Evolutionary conservation across 345 rosid genomes (phyloP).

Genomic region (Mallotus nudiflorus): DNA sequence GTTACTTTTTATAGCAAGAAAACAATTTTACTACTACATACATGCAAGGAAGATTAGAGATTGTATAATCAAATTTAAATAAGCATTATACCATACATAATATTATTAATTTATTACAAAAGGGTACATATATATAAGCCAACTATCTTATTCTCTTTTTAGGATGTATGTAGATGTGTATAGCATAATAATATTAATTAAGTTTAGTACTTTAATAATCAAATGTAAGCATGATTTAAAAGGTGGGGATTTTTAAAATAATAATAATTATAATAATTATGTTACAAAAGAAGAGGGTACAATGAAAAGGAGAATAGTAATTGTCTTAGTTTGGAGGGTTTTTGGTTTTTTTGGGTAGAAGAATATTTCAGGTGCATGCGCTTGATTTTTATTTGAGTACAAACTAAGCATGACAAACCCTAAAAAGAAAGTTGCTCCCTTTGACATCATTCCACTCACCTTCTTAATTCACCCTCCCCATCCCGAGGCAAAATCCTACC

Average conservation of each 20-base stretch:
- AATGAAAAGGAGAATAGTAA: slow-evolving; percentile 28
- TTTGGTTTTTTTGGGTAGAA: slow-evolving; percentile 20
- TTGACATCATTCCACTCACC: slow-evolving; percentile 74
- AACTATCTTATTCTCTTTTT: slow-evolving; percentile 29
- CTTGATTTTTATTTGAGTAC: slow-evolving; percentile 43
- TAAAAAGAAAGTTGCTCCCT: slow-evolving; percentile 50
- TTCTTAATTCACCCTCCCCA: slow-evolving; percentile 49
- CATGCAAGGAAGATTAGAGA: too few species aligned
- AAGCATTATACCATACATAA: too few species aligned
- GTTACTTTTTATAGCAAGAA: too few species aligned
- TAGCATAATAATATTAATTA: too few species aligned
- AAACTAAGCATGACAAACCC: slow-evolving; percentile 63
- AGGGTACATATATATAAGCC: slow-evolving; percentile 41
- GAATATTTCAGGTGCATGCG: slow-evolving; percentile 57
- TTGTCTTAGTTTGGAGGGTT: too few species aligned
- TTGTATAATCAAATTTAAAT: too few species aligned
- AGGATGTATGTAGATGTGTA: not conserved
- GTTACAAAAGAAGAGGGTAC: slow-evolving; percentile 25
- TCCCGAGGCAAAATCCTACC: slow-evolving; percentile 61
- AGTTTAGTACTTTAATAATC: not conserved
- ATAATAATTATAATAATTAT: slow-evolving; percentile 18
- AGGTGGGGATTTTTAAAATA: slow-evolving; percentile 22
- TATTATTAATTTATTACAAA: too few species aligned
- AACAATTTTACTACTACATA: too few species aligned
- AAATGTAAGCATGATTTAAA: slow-evolving; percentile 32